Evolutionary conservation across 148 eudicot species (phyloP), one percentile per base, ranked within the genome.

Genomic region (Pouteria glomerata): DNA sequence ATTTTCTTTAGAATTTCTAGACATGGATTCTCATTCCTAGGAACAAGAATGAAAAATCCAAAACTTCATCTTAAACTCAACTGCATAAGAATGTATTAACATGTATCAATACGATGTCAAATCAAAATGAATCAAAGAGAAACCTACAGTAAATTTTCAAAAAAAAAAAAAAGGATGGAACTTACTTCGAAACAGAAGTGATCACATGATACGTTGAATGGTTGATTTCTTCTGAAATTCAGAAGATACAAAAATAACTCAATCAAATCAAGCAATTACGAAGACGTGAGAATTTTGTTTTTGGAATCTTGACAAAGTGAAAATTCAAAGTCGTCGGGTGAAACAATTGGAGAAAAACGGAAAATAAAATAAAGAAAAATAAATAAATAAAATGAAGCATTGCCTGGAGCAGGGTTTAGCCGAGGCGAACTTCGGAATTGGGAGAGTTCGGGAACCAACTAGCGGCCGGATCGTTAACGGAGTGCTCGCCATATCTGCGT

Each of bases 141-240:
- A 39, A 63, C 37, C 8, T 56, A 3, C 31, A 13, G 33, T 58
- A 14, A 3, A 59, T 8, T 3, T 34, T 18, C 33, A n/a, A 33
- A 26, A 50, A 33, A 68, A 29, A n/a, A 24, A 61, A 21, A 6
- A 8, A 1, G n/a, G 47, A 21, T 42, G 47, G 50, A 34, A 76
- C 85, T 77, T 80, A 92, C 97, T 80, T 92, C 87, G 61, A 92
- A 86, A 79, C 90, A 84, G 37, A 95, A 92, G 76, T 79, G 68
- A 65, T 83, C 83, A 63, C 97, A 92, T 26, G 71, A 78, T 66
- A 92, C 77, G 75, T 70, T 79, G 44, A 77, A 71, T 48, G 75
- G 15, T 35, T 72, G 75, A 39, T 53, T 66, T 13, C 71, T 83
- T 70, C 77, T 81, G 34, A 71, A 80, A 7, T 81, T 75, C 57